Evolutionary conservation across 306 rosid species (phyloP).

Genomic region (Cucurbita maxima): DNA sequence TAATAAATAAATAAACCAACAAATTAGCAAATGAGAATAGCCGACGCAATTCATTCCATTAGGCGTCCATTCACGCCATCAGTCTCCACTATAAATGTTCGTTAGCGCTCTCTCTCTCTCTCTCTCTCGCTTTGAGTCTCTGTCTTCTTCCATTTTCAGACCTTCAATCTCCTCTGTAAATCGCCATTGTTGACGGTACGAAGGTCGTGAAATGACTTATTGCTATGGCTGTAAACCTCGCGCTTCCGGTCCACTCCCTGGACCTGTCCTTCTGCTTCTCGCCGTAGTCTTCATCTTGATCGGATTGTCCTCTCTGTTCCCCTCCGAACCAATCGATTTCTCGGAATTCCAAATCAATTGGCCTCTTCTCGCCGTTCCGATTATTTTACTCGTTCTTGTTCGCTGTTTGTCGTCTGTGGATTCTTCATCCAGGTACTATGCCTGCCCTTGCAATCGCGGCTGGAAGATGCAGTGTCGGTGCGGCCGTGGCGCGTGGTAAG

Average conservation of each 20-base stretch:
- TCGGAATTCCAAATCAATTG: constrained; percentile 25
- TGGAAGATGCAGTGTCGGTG: constrained; percentile 6
- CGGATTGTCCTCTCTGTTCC: constrained; percentile 9
- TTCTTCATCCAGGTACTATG: background rate
- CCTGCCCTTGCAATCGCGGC: constrained; percentile 1
- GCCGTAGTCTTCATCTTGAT: constrained; percentile 8
- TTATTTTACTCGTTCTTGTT: constrained; percentile 27
- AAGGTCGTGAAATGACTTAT: background rate
- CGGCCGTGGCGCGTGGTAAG: background rate
- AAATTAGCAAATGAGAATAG: background rate
- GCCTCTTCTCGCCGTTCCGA: constrained; percentile 18
- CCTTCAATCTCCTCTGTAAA: background rate
- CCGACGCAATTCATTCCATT: background rate
- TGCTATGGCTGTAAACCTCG: background rate
- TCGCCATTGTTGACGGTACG: background rate
- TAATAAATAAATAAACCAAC: background rate
- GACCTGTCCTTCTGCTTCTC: constrained; percentile 26
- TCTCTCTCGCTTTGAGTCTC: background rate
- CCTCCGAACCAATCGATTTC: background rate
- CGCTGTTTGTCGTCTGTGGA: constrained; percentile 25
- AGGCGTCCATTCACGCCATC: background rate
- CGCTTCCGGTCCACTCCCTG: constrained; percentile 13
- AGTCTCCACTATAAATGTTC: background rate
- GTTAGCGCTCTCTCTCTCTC: background rate
- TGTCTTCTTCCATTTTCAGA: background rate